Evolutionary conservation across 2,329 filamentous ascomycete species (phyloP), one percentile per base, ranked within the genome.

Genomic region (Alternaria panax): DNA sequence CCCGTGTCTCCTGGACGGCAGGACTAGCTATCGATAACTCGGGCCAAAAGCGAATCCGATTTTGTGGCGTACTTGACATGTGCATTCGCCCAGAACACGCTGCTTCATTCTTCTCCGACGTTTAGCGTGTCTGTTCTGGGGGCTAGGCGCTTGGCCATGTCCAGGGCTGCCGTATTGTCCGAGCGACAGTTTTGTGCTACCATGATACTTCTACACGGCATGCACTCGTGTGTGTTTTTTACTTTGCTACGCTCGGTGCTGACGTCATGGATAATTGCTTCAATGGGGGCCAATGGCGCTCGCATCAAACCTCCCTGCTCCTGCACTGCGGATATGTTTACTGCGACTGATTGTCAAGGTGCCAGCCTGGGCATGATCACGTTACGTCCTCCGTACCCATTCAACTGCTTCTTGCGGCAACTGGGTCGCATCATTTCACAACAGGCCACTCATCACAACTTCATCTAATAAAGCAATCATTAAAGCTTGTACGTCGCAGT

Each of bases 21-120:
- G 28, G 34, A 48, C 28, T n/a, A 48, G 20, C 20, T n/a, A 9
- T 51, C 32, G 11, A 51, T 51, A 51, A 30, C 22, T 34, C 25
- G 45, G 20, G 8, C 32, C 45, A 24, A 32, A 48, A 34, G 45
- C 45, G 45, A 48, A 18, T 34, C 28, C 30, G 45, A 48, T 4
- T 36, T 12, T 48, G 45, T 48, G 45, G 45, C 45, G 45, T 34
- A n/a, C 27, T 20, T 18, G 14, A 28, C 43, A 27, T 36, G 34
- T 48, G 14, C 45, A 25, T 36, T 25, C 20, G 20, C 45, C 28
- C 20, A 24, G 30, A 28, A 47, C 30, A 34, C 42, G 9, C 32
- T 43, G 56, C 48, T 54, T 56, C 59, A 57, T 60, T 56, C 38
- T 54, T 57, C 60, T 65, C 54, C 52, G 54, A 65, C 52, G 52